These are phyloP conservation scores for Peribolospora baueri DNA, from an alignment of 768 basidiomycete species.

Conservation along the genomic window DNA sequence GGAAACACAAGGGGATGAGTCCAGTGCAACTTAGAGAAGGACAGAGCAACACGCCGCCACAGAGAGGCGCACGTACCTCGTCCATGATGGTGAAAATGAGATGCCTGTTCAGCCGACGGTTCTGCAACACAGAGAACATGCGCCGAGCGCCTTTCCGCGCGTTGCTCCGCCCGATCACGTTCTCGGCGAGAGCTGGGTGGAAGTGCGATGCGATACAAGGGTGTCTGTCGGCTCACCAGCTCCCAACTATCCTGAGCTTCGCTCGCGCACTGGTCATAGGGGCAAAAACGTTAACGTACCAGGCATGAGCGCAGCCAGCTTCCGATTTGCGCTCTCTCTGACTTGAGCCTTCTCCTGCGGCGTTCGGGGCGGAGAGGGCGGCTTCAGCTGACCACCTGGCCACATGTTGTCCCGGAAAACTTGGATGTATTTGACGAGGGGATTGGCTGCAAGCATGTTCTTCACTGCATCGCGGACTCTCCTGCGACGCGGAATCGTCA, in stretches of 20 bases:
- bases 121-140: conserved; percentile 82
- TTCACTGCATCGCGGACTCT: conserved; percentile 65
- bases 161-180: conserved; percentile 94
- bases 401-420: conserved; percentile 52
- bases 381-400: conserved; percentile 55
- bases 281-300: conserved; percentile 27
- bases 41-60: no score
- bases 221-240: not conserved
- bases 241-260: not conserved
- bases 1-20: no score
- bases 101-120: conserved; percentile 65
- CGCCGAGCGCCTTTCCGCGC: conserved; percentile 75
- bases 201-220: not conserved
- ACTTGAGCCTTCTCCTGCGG: conserved; percentile 56
- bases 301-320: conserved; percentile 72
- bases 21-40: no score
- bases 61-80: conserved; percentile 3
- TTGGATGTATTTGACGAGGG: conserved; percentile 39
- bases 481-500: conserved; percentile 22
- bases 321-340: conserved; percentile 65
- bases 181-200: conserved; percentile 39
- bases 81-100: conserved; percentile 13
- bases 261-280: not conserved
- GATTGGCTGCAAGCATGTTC: conserved; percentile 39
- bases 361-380: conserved; percentile 39